Conservation (phyloP, 495 filamentous ascomycete species). For the Thermothielavioides terrestris region DNA sequence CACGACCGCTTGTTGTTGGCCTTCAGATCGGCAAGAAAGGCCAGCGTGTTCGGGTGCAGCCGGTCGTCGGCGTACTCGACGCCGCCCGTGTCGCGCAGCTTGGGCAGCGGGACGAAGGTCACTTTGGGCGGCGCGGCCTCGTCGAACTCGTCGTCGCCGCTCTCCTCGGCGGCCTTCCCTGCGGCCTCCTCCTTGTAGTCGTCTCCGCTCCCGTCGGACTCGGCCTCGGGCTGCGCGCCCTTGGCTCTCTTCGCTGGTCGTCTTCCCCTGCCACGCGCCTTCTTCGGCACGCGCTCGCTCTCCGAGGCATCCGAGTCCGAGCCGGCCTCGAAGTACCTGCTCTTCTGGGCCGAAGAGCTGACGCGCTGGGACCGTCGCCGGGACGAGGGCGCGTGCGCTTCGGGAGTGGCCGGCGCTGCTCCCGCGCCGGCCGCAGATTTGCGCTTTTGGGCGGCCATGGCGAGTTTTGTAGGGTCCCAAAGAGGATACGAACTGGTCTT, state of each 20-base stretch:
- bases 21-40: conserved; percentile 67
- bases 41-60: conserved; percentile 73
- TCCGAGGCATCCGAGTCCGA: conserved; percentile 1
- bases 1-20: conserved; percentile 73
- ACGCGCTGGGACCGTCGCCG: conserved; percentile 33
- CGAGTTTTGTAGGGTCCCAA: neutral
- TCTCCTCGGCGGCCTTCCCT: conserved; percentile 12
- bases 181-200: conserved; percentile 12
- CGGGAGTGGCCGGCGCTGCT: neutral
- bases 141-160: conserved; percentile 31
- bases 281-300: neutral
- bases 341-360: conserved; percentile 27
- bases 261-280: neutral
- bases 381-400: conserved; percentile 8
- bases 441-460: conserved; percentile 15
- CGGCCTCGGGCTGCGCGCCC: conserved; percentile 13
- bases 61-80: conserved; percentile 58
- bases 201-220: conserved; percentile 18
- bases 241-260: conserved; percentile 14
- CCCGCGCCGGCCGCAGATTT: conserved; percentile 9
- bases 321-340: conserved; percentile 31
- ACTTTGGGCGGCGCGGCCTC: conserved; percentile 29
- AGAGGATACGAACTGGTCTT: too few relatives aligned
- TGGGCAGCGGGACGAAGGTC: conserved; percentile 58
- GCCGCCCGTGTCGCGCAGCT: conserved; percentile 57